Evolutionary conservation across 768 basidiomycete species (phyloP), one percentile per base, ranked within the genome.

Genomic region (Boletus speciosus): DNA sequence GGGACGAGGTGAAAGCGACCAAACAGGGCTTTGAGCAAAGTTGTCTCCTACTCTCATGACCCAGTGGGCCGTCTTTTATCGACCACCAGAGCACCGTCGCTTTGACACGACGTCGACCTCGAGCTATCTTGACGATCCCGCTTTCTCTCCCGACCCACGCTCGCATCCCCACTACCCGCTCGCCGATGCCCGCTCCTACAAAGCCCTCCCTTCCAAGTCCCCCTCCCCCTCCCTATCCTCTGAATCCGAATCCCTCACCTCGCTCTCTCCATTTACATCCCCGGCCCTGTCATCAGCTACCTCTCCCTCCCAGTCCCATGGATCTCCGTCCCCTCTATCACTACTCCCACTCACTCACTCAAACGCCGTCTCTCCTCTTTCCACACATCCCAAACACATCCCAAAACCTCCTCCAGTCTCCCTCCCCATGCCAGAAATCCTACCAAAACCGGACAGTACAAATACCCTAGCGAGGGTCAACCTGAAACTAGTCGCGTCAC

Each of bases 91-190:
- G 19, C 43, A 11, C 6, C 25, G 25, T 25, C 23, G 23, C 39
- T 21, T 39, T 21, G 23, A 42, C 8, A 25, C 41, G 15, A 6
- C 25, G 10, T 49, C 48, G 44, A 45, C 15, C 43, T 3, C 49
- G 1, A 56, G 56, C 70, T 6, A 25, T 77, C 73, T 75, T 49
- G 73, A 79, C 61, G 80, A 81, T 60, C 83, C 81, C 47, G 83
- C 83, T 0, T 84, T 84, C 72, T 83, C 82, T 58, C 59, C 76
- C 49, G 78, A 83, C 70, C 83, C 82, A 16, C 72, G 71, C 49
- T 62, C 73, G 5, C 72, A 85, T 66, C 83, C 81, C 2, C 75
- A 69, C 56, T 67, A 71, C 32, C 51, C 64, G 29, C 58, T 59
- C 42, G 42, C 60, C 7, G 52, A 61, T 60, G 56, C 60, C 12